Conservation (phyloP, 2,329 filamentous ascomycete species). For the Pyricularia pennisetigena region DNA sequence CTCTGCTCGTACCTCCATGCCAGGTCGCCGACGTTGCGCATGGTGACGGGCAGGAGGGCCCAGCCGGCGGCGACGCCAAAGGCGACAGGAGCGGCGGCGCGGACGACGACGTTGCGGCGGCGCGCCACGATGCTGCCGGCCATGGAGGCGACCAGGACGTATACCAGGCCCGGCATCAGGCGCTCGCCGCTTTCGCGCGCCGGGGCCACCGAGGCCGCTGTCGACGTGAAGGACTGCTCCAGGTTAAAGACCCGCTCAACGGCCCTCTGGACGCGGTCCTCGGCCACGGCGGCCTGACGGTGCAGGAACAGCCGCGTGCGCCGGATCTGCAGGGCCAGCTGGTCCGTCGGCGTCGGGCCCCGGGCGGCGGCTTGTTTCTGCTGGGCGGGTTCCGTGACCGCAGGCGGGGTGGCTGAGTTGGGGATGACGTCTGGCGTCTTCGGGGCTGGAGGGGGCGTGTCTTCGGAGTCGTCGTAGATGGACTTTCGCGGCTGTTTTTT, state of each 20-base stretch:
- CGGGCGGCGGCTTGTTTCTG: conserved; percentile 8
- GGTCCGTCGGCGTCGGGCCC: conserved; percentile 75
- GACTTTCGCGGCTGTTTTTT: conserved; percentile 46
- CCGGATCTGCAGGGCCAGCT: conserved; percentile 74
- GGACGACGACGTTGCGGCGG: conserved; percentile 76
- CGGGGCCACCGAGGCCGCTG: conserved; percentile 80
- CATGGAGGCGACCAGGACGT: conserved; percentile 91
- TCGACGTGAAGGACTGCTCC: conserved; percentile 83
- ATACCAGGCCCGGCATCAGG: conserved; percentile 80
- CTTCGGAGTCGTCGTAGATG: conserved; percentile 68
- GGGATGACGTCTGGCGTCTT: conserved; percentile 10
- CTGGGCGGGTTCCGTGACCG: conserved; percentile 19
- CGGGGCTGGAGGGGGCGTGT: conserved; percentile 14
- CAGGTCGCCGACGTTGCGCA: conserved; percentile 77
- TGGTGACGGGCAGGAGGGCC: conserved; percentile 79
- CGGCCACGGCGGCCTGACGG: conserved; percentile 60
- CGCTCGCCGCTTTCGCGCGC: conserved; percentile 77
- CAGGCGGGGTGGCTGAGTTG: conserved; percentile 18
- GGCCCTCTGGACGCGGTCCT: conserved; percentile 73
- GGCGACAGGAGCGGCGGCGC: conserved; percentile 64
- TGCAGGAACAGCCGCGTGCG: conserved; percentile 73
- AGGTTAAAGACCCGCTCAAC: conserved; percentile 75
- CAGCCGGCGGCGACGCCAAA: conserved; percentile 78
- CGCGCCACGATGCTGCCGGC: conserved; percentile 84
- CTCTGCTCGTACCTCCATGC: conserved; percentile 89